Base-by-base conservation (phyloP, 1,284 basidiomycete species). In the Puccinia brachypodii region DNA sequence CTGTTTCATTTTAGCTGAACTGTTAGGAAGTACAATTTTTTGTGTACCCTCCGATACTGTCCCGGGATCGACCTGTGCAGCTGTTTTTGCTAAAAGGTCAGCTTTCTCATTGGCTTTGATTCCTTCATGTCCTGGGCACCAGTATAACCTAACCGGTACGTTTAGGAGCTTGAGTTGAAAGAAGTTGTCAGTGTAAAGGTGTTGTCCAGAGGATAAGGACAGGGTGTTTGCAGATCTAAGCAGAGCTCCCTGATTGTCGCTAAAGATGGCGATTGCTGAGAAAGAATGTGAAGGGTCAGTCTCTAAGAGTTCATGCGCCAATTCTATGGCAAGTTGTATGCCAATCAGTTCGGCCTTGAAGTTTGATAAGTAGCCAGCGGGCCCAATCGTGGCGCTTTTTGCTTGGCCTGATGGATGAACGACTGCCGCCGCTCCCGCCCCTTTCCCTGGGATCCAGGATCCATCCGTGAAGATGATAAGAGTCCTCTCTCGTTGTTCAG, bases 51-150 rank as follows among this genome's bases (percentile, higher is more conserved):
- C n/a, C n/a, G n/a, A n/a, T n/a, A n/a, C n/a, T n/a, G n/a, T n/a
- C n/a, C n/a, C n/a, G n/a, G 19, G 8, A 8, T 69, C 66, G 4
- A 28, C 38, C 22, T 19, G 38, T 2, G 36, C 66, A 16, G 44
- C 38, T 16, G 25, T 14, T n/a, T 38, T 69, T 28, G 66, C 66
- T 19, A 69, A n/a, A n/a, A n/a, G 13, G 36, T 69, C 66, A 8
- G 44, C 66, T 16, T 0, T 69, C 14, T 69, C 66, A 14, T 69
- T 69, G 25, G 38, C 66, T 33, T 13, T 16, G 2, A 69, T 69
- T 28, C 66, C 66, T 69, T 38, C 36, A 28, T 69, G 66, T 1
- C 66, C 66, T 0, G 66, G 66, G 16, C 66, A 69, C 66, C 66
- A 69, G 19, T 8, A 53, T 22, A 53, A 19, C 9, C 33, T 19